A percentile compares a stretch with the other conserved stretches of the same genome.
These are phyloP conservation scores for Trichomonas gallinae DNA, from an alignment of 208 protist species.

Conservation along the genomic window DNA sequence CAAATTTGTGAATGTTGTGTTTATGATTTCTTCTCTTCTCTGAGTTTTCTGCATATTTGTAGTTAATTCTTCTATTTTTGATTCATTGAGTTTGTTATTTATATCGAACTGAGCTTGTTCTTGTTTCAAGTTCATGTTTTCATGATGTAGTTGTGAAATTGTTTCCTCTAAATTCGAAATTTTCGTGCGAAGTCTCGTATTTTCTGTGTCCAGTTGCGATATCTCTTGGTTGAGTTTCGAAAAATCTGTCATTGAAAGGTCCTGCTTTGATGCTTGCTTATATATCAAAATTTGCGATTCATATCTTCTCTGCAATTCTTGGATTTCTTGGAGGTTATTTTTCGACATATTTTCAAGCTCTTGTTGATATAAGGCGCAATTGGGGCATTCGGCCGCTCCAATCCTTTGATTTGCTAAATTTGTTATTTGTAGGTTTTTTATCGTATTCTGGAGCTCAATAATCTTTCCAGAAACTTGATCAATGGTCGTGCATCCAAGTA, in stretches of 20 bases:
- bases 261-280: neutral
- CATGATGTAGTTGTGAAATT: neutral
- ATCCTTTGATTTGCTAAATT: neutral
- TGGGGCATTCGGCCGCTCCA: neutral
- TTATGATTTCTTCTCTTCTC: neutral
- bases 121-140: neutral
- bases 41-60: neutral
- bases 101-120: neutral
- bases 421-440: neutral
- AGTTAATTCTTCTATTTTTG: neutral
- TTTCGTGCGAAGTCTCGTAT: neutral
- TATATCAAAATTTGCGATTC: neutral
- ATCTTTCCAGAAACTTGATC: neutral
- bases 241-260: neutral
- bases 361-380: neutral
- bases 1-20: neutral
- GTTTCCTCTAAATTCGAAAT: neutral
- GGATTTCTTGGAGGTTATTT: neutral
- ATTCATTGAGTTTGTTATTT: neutral
- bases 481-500: neutral
- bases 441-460: neutral
- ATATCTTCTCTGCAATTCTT: neutral
- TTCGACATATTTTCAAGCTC: neutral
- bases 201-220: neutral
- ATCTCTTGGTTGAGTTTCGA: neutral